Evolutionary conservation across 192 early-diverging fungal species (phyloP).

Genomic region (Coemansia sp.): DNA sequence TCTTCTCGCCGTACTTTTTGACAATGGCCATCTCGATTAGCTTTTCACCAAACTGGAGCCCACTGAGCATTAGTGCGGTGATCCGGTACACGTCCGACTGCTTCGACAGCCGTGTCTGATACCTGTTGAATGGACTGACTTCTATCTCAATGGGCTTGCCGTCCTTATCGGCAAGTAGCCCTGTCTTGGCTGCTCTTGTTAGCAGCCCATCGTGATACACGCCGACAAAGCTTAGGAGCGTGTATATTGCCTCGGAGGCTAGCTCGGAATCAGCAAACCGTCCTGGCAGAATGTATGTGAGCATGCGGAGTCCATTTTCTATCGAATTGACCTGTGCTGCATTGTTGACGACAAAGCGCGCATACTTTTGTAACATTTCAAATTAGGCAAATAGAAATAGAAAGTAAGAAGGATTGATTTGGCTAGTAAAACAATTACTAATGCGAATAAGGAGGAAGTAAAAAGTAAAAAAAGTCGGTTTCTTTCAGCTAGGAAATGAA

Average conservation of each 20-base stretch:
- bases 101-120: constrained; percentile 64
- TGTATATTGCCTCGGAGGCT: constrained; percentile 84
- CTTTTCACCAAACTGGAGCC: constrained; percentile 72
- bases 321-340: constrained; percentile 85
- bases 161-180: constrained; percentile 39
- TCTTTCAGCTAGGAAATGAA: background rate
- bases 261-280: constrained; percentile 93
- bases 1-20: constrained; percentile 63
- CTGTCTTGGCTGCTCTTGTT: constrained; percentile 33
- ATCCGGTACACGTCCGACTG: constrained; percentile 55
- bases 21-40: constrained; percentile 76
- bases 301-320: constrained; percentile 80
- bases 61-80: constrained; percentile 64
- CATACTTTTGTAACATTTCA: constrained; percentile 68
- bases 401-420: background rate
- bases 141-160: constrained; percentile 25
- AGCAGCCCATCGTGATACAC: constrained; percentile 85
- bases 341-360: constrained; percentile 81
- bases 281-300: constrained; percentile 91
- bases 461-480: background rate
- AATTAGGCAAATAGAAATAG: background rate
- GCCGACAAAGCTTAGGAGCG: constrained; percentile 74
- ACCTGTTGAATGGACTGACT: constrained; percentile 65
- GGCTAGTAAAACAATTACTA: background rate
- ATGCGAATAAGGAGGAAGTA: background rate